Base-by-base conservation (phyloP, 306 rosid species). In the Cucurbita argyrosperma region DNA sequence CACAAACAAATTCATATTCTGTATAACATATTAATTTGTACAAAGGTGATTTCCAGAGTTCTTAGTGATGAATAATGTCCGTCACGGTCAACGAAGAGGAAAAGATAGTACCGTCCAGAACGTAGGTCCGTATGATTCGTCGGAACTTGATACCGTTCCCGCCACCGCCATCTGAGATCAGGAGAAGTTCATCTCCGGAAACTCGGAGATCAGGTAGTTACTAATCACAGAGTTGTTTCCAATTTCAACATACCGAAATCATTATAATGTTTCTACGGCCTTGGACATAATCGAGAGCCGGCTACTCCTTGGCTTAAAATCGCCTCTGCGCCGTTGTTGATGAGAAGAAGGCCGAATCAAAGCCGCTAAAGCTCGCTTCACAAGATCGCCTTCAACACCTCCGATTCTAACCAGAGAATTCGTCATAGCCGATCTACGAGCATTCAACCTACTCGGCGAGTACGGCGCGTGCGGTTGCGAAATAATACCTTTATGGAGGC, bases 361-460 rank as follows among this genome's bases (percentile, higher is more conserved):
- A 14, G 99, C 91, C 0, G 97, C 38, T 54, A 94, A 75, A 19
- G 99, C 99, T 64, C 99, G 83, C 43, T 77, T 88, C 55, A 94
- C 92, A 37, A 94, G 80, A 80, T 94, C 97, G 16, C 98, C 98
- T 58, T 94, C 98, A 1, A 94, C 98, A 54, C 97, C 95, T 12
- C 99, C 90, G 63, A 94, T 94, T 37, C 98, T 77, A 42, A 94
- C 98, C 1, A 94, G 80, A 26, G 98, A 94, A 82, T 94, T 21
- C 63, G 98, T 94, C 98, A 94, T 93, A 43, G 98, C 98, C 18
- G 98, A 93, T 74, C 98, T 84, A 1, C 98, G 94, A 6, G 97
- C 97, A 85, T 91, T 90, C 71, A 94, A 88, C 1, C 96, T 80
- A 80, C 85, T 86, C 35, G 88, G 87, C 21, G 96, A 79, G 86